phyloP scores from a whole-genome alignment of 176 grass and related monocot genomes.

The Hordeum marinum region DNA sequence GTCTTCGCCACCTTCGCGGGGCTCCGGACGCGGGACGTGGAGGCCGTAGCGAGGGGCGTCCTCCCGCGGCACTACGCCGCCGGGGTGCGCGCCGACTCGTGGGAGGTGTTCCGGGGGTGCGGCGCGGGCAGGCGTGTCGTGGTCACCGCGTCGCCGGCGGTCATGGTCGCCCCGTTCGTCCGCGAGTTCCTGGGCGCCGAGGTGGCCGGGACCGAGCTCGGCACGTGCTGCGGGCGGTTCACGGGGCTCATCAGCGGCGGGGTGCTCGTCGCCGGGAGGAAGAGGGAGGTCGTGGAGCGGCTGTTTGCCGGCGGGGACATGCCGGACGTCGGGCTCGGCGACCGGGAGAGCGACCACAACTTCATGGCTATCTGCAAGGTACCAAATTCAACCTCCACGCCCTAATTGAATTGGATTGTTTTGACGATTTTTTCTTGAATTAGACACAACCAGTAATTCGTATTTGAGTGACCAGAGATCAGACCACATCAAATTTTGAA shows the following conservation, averaged over 20 bases:
- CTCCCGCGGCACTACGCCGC: conserved; percentile 80
- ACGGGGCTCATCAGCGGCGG: conserved; percentile 41
- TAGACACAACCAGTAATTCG: too few relatives aligned
- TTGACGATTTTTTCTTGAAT: too few relatives aligned
- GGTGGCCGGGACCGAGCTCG: conserved; percentile 68
- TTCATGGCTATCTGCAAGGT: conserved; percentile 96
- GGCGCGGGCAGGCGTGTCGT: conserved; percentile 37
- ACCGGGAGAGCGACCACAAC: conserved; percentile 82
- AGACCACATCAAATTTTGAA: not conserved
- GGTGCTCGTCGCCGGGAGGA: conserved; percentile 61
- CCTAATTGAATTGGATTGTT: too few relatives aligned
- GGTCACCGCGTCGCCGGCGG: conserved; percentile 64
- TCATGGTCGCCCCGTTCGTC: conserved; percentile 68
- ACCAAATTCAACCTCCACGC: not conserved
- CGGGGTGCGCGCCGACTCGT: conserved; percentile 72
- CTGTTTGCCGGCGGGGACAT: conserved; percentile 25
- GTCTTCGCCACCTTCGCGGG: conserved; percentile 68
- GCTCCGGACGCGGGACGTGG: conserved; percentile 45
- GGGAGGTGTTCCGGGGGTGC: conserved; percentile 58
- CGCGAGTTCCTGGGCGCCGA: conserved; percentile 58
- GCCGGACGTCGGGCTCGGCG: conserved; percentile 80
- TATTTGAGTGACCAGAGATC: too few relatives aligned
- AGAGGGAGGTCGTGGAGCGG: conserved; percentile 45
- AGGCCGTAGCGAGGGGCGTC: conserved; percentile 59
- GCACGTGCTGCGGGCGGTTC: conserved; percentile 30